A percentile compares a stretch with the other conserved stretches of the same genome.
Conservation (phyloP, 2,329 filamentous ascomycete genomes). For the Thielaviopsis musarum region DNA sequence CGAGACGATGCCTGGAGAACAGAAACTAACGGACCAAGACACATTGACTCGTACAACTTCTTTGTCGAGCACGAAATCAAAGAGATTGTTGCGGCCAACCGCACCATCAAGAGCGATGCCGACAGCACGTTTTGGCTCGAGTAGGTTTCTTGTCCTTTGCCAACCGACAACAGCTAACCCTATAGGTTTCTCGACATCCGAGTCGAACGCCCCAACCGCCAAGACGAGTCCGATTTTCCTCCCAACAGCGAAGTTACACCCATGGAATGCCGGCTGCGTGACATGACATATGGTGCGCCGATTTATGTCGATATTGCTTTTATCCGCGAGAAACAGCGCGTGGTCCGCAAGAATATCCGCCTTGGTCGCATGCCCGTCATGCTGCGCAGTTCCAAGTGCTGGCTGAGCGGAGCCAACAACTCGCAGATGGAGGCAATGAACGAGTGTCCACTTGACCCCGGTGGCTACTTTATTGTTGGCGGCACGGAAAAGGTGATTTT, state of each 20-base stretch:
- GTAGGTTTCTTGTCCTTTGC: conserved; percentile 17
- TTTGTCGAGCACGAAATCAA: conserved; percentile 95
- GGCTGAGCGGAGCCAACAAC: conserved; percentile 68
- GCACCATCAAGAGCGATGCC: conserved; percentile 76
- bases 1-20: neutral
- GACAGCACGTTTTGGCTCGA: conserved; percentile 87
- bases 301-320: conserved; percentile 89
- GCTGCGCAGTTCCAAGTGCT: conserved; percentile 89
- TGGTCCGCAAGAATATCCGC: conserved; percentile 58
- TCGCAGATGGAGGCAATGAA: conserved; percentile 81
- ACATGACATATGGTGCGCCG: conserved; percentile 95
- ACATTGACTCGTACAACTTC: conserved; percentile 97
- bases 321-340: conserved; percentile 59
- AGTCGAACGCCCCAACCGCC: conserved; percentile 63
- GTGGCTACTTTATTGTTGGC: conserved; percentile 94
- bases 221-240: conserved; percentile 56
- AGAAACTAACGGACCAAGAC: conserved; percentile 23
- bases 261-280: conserved; percentile 88
- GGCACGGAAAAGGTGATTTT: conserved; percentile 98
- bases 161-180: conserved; percentile 12
- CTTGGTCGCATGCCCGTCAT: conserved; percentile 92
- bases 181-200: conserved; percentile 66
- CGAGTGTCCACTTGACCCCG: conserved; percentile 89
- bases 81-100: conserved; percentile 87
- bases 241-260: conserved; percentile 66